A percentile compares a stretch with the other conserved stretches of the same genome.
phyloP scores from a whole-genome alignment of 768 basidiomycete species.

The Mycena belliarum region DNA sequence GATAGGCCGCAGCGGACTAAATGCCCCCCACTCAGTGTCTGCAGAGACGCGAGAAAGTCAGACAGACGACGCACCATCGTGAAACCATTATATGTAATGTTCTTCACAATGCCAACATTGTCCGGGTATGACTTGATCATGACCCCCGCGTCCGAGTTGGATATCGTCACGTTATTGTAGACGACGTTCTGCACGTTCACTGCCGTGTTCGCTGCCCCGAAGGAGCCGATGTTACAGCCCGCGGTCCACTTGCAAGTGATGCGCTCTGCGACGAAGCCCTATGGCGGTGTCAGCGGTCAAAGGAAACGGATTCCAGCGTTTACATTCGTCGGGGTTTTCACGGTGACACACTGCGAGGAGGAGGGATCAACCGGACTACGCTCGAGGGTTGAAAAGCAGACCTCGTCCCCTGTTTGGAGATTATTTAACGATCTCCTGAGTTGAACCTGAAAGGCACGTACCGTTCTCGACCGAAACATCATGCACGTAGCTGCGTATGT shows the following conservation, averaged over 20 bases:
- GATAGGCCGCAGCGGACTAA: slow-evolving; percentile 11
- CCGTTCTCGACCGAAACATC: slow-evolving; percentile 35
- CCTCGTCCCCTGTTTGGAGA: slow-evolving; percentile 8
- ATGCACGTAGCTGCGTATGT: slow-evolving; percentile 28
- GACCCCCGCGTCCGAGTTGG: slow-evolving; percentile 26
- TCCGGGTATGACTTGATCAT: slow-evolving; percentile 27
- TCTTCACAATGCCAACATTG: slow-evolving; percentile 24
- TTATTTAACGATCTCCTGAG: background rate
- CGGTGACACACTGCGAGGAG: slow-evolving; percentile 30
- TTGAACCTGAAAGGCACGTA: slow-evolving; percentile 1
- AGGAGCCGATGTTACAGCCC: slow-evolving; percentile 28
- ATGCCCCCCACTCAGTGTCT: background rate
- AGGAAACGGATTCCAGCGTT: background rate
- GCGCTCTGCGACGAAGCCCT: slow-evolving; percentile 22
- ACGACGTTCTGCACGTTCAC: slow-evolving; percentile 26
- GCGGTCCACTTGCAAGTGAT: slow-evolving; percentile 24
- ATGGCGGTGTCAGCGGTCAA: background rate
- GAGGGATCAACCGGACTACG: background rate
- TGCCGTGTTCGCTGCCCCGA: slow-evolving; percentile 21
- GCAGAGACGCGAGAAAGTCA: background rate
- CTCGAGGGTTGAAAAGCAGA: background rate
- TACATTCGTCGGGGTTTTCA: slow-evolving; percentile 32
- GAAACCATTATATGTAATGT: slow-evolving; percentile 23
- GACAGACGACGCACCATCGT: slow-evolving; percentile 3
- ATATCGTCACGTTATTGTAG: slow-evolving; percentile 24